Evolutionary conservation across 306 rosid species (phyloP).

Genomic region (Hippophae rhamnoides): DNA sequence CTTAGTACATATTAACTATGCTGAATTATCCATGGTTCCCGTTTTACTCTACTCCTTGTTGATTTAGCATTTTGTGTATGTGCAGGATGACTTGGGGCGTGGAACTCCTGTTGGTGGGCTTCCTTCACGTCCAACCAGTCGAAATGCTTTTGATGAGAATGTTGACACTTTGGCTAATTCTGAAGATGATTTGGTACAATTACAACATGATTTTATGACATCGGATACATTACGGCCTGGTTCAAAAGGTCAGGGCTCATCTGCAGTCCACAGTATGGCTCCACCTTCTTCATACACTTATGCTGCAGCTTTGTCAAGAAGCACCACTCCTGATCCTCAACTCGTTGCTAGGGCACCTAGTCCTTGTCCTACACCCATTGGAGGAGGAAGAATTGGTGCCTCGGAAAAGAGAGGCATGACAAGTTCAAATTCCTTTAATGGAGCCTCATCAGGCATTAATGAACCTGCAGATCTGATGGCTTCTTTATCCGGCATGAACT

Average conservation of each 20-base stretch:
- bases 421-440: constrained; percentile 52
- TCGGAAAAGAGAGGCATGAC: constrained; percentile 55
- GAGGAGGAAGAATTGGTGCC: constrained; percentile 60
- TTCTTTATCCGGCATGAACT: constrained; percentile 69
- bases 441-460: constrained; percentile 46
- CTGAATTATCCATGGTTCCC: neutral
- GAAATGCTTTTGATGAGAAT: constrained; percentile 81
- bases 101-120: constrained; percentile 37
- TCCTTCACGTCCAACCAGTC: constrained; percentile 87
- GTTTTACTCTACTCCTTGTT: constrained; percentile 1
- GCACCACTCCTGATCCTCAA: constrained; percentile 93
- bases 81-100: constrained; percentile 82
- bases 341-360: constrained; percentile 82
- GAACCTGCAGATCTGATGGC: constrained; percentile 67
- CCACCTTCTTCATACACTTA: constrained; percentile 55
- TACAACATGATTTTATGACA: constrained; percentile 37
- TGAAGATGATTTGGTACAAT: constrained; percentile 53
- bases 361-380: constrained; percentile 86
- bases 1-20: neutral
- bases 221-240: constrained; percentile 44
- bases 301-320: constrained; percentile 87
- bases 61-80: constrained; percentile 11
- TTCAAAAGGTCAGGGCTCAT: constrained; percentile 51
- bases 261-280: constrained; percentile 53
- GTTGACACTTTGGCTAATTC: constrained; percentile 41